Conservation (phyloP, 257 asterid species). For the Jasminum sambac region DNA sequence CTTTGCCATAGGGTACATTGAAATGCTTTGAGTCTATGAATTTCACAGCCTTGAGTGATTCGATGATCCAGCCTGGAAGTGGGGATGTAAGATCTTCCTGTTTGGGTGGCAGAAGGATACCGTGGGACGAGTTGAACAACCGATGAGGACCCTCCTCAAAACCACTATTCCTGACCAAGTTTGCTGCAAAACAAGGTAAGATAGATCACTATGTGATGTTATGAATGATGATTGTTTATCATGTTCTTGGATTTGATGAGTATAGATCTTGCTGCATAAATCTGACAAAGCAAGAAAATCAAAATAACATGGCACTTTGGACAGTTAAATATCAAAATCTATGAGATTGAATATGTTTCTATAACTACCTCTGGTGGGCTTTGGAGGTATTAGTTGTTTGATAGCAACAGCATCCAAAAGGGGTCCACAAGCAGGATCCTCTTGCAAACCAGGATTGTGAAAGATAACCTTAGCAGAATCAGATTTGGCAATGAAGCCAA, state of each 20-base stretch:
- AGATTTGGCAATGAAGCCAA: conserved; percentile 69
- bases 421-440: conserved; percentile 92
- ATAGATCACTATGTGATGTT: too few relatives aligned
- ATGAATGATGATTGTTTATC: neutral
- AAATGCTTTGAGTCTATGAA: conserved; percentile 67
- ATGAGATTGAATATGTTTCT: neutral
- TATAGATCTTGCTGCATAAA: neutral
- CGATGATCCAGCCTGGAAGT: conserved; percentile 90
- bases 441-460: conserved; percentile 77
- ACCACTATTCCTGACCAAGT: conserved; percentile 67
- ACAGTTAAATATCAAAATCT: neutral
- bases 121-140: conserved; percentile 60
- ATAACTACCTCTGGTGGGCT: conserved; percentile 47
- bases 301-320: neutral
- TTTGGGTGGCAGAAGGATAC: conserved; percentile 81
- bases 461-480: conserved; percentile 48
- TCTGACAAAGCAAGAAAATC: neutral
- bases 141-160: conserved; percentile 87
- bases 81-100: conserved; percentile 73
- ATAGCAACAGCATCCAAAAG: conserved; percentile 88
- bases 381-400: conserved; percentile 64
- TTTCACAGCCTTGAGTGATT: conserved; percentile 69
- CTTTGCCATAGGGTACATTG: conserved; percentile 65
- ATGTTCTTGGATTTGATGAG: neutral
- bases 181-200: conserved; percentile 40